Base-by-base conservation (phyloP, 2,329 filamentous ascomycete species). In the Alternaria triticina region DNA sequence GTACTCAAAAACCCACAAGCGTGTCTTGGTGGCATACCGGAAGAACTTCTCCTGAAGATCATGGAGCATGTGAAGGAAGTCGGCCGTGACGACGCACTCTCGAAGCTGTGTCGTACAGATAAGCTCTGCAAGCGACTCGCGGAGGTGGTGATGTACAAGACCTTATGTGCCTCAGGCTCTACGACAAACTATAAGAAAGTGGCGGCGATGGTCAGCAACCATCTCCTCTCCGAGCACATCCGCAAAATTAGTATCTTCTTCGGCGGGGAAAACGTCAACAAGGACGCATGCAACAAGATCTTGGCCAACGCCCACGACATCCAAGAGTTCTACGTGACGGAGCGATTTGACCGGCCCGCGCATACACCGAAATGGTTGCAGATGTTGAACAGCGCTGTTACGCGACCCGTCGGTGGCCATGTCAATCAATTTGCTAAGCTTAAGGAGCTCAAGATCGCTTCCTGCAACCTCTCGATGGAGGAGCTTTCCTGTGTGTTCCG, bases 31-130 rank as follows among this genome's bases (percentile, higher is more conserved):
- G 25, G 50, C 0, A 22, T 66, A 11, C 61, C 64, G 8, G 64
- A 66, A 25, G 64, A 66, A 10, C 47, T 66, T 9, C 33, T 66
- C 1, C n/a, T 61, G 10, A 23, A 55, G 15, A 54, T 61, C 12
- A 6, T 57, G 17, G 11, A 30, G 10, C 13, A 47, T 22, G 22
- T 65, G 1, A 5, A 40, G 4, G 10, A 25, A 3, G 7, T 25
- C 11, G n/a, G 12, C 1, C 25, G 10, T 13, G 15, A 40, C 36
- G 9, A 17, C 15, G 30, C 40, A 28, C 47, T 66, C 6, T 58
- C 58, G 4, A 47, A 20, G 15, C 43, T 68, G 7, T 54, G 61
- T 22, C 54, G 23, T 3, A 58, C 54, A 7, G 50, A 59, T 43
- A 28, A 22, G 11, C 64, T 59, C 17, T 67, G 33, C 30, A 64